Evolutionary conservation across 805 yeast species (phyloP).

Genomic region (Starmerella vaccinii): DNA sequence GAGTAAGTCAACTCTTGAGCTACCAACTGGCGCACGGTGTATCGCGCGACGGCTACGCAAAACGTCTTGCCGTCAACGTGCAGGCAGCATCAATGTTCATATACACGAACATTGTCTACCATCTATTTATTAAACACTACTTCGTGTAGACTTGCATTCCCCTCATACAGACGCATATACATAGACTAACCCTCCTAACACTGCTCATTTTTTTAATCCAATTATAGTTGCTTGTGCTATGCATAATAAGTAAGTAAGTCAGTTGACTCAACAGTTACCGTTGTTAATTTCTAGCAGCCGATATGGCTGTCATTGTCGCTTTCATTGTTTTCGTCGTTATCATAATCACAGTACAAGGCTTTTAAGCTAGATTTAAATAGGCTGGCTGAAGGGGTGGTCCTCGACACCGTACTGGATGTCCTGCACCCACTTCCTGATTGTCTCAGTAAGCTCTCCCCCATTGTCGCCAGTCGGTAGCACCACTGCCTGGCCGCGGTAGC

Average conservation of each 20-base stretch:
- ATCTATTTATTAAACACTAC: slow-evolving; percentile 19
- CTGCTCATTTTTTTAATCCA: too few species aligned
- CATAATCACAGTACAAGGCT: neutral
- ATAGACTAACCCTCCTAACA: too few species aligned
- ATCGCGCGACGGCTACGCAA: neutral
- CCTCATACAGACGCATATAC: too few species aligned
- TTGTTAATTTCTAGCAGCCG: too few species aligned
- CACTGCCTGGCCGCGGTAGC: slow-evolving; percentile 56
- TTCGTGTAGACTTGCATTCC: slow-evolving; percentile 10
- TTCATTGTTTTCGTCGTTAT: too few species aligned
- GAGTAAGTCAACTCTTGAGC: neutral
- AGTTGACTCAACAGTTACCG: too few species aligned
- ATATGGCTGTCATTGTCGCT: too few species aligned
- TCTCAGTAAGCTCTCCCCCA: slow-evolving; percentile 49
- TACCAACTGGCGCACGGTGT: neutral
- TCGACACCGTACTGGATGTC: slow-evolving; percentile 83
- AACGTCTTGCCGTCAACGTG: neutral
- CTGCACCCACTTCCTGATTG: slow-evolving; percentile 73
- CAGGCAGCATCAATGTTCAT: neutral
- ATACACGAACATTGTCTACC: slow-evolving; percentile 14
- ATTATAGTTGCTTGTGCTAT: too few species aligned
- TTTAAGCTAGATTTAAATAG: slow-evolving; percentile 1
- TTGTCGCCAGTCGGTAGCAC: slow-evolving; percentile 52
- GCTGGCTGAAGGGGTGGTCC: slow-evolving; percentile 39
- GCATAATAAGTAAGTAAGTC: too few species aligned